Evolutionary conservation across 106 monocot species (phyloP), one percentile per base, ranked within the genome.

Genomic region (Platanthera zijinensis): DNA sequence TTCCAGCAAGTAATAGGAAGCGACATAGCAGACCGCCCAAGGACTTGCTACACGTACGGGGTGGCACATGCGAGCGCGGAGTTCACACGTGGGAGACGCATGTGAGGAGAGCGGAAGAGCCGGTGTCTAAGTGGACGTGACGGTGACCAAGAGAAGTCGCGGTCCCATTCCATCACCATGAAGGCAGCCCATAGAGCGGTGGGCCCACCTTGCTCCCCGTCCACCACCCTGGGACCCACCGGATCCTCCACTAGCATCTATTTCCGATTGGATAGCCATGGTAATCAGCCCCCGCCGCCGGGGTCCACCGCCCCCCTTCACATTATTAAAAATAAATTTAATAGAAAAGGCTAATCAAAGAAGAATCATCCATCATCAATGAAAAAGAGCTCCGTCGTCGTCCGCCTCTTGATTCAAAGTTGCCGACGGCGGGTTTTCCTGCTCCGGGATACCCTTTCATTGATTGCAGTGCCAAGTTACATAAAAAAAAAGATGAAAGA

Each of bases 211-310:
- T 67, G 67, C 22, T 67, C 32, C 32, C 32, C 67, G 9, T 30
- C 67, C 5, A 28, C 67, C 9, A 0, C 30, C 28, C 15, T 64
- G 64, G 25, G 64, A 22, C 32, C 30, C 25, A 30, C 9, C 8
- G 4, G 30, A 11, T 10, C 12, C 30, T 12, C 32, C 5, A 13
- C 67, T 32, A 30, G 30, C 67, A 30, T 32, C 67, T 67, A 30
- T 28, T 67, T 30, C 67, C 63, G 63, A 63, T 63, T 63, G 67
- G 67, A 67, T 30, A 67, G 22, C 67, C 30, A 10, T 39, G 67
- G 13, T 39, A 67, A 10, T 9, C 67, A 39, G 28, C n/a, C n/a
- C 25, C 4, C 67, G 2, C 32, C 32, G 4, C 1, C 10, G 1
- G 0, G 67, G 67, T 30, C 67, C 67, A 67, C 67, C 59, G 1